phyloP scores from a whole-genome alignment of 495 filamentous ascomycete species.

The Lentithecium fluviatile region DNA sequence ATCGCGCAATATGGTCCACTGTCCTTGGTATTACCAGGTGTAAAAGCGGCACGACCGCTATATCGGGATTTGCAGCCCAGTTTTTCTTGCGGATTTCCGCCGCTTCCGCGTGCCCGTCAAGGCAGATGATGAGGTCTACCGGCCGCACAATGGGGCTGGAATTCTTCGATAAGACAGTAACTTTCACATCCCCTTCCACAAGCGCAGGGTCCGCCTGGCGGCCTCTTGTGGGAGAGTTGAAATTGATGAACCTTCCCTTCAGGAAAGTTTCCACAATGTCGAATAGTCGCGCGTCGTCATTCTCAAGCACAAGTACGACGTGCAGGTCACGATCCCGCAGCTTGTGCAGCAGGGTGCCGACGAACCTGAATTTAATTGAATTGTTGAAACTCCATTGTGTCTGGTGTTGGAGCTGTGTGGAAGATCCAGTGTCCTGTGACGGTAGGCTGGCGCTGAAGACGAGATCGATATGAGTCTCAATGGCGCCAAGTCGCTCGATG shows the following conservation, averaged over 20 bases:
- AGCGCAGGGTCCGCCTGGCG: slow-evolving; percentile 4
- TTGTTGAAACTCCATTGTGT: slow-evolving; percentile 13
- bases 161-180: slow-evolving; percentile 19
- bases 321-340: slow-evolving; percentile 21
- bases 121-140: slow-evolving; percentile 22
- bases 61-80: slow-evolving; percentile 14
- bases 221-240: slow-evolving; percentile 13
- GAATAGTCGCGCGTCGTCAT: slow-evolving; percentile 6
- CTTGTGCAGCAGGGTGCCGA: slow-evolving; percentile 9
- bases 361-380: slow-evolving; percentile 29
- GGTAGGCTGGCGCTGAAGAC: not conserved
- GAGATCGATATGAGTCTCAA: slow-evolving; percentile 28
- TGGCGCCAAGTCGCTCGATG: slow-evolving; percentile 8
- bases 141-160: slow-evolving; percentile 11
- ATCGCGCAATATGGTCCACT: slow-evolving; percentile 22
- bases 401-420: not conserved
- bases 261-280: slow-evolving; percentile 26
- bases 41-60: slow-evolving; percentile 12
- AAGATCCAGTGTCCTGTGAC: not conserved
- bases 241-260: slow-evolving; percentile 16
- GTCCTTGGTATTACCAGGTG: slow-evolving; percentile 24
- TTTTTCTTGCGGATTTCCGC: slow-evolving; percentile 21
- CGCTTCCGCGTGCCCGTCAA: slow-evolving; percentile 14
- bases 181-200: slow-evolving; percentile 6
- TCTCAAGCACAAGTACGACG: slow-evolving; percentile 19